A percentile compares a stretch with the other conserved stretches of the same genome.
phyloP scores from a whole-genome alignment of 352 stramenopile species.

The Thalassiosira ordinaria region DNA sequence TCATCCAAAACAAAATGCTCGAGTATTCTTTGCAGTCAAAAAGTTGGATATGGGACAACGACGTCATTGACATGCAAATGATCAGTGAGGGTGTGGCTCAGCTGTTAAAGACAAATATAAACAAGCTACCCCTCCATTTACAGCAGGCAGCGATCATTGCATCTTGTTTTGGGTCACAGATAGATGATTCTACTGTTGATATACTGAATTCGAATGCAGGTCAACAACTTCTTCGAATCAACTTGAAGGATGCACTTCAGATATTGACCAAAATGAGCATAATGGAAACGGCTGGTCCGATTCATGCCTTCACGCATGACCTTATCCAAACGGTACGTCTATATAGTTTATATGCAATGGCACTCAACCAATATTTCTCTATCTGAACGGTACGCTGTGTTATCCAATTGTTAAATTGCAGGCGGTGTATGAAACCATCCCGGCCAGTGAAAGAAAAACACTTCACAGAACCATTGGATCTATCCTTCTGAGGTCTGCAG shows the following conservation, averaged over 20 bases:
- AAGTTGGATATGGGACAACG: slow-evolving; percentile 36
- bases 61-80: slow-evolving; percentile 22
- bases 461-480: slow-evolving; percentile 21
- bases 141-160: slow-evolving; percentile 15
- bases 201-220: slow-evolving; percentile 15
- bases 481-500: slow-evolving; percentile 1
- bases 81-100: slow-evolving; percentile 22
- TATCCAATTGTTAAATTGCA: too few species aligned
- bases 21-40: slow-evolving; percentile 21
- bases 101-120: slow-evolving; percentile 23
- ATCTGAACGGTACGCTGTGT: too few species aligned
- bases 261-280: slow-evolving; percentile 20
- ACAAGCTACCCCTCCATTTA: slow-evolving; percentile 2
- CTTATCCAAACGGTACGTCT: slow-evolving; percentile 25
- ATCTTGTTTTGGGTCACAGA: slow-evolving; percentile 34
- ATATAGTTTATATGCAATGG: slow-evolving; percentile 18
- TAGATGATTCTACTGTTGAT: slow-evolving; percentile 23
- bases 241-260: slow-evolving; percentile 22
- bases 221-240: slow-evolving; percentile 29
- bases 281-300: slow-evolving; percentile 19
- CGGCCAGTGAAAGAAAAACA: not conserved
- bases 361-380: slow-evolving; percentile 21
- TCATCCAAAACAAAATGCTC: slow-evolving; percentile 27
- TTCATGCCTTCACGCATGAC: slow-evolving; percentile 35
- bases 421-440: too few species aligned